Evolutionary conservation across 192 early-diverging fungal genomes (phyloP), one percentile per base, ranked within the genome.

Genomic region (Gamsiella multidivaricata): DNA sequence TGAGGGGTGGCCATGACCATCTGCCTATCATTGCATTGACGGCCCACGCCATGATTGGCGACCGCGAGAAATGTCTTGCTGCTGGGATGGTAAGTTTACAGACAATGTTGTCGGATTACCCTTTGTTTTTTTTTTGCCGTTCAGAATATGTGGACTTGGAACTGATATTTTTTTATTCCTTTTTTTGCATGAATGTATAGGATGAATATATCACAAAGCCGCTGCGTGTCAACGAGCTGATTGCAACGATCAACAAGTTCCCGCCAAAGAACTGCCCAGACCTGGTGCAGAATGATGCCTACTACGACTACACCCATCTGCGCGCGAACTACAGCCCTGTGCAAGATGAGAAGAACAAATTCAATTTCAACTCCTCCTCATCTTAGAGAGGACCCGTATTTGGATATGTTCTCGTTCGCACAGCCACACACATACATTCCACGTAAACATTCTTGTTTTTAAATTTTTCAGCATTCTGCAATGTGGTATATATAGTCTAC

Each of bases 41-140:
- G 3, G 94, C 94, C 0, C 92, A 94, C 63, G 94, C 94, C 17
- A 94, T 95, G 92, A 89, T 92, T 65, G 93, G 93, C 17, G 94
- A 96, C 78, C 86, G 93, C 56, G 93, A 96, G 65, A 91, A 91
- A 72, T 95, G 94, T 75, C 80, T 96, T 58, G 81, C 86, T 17
- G 83, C 92, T 23, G 94, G 93, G 15, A 95, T 96, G 94, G 94
- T 81, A 83, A 72, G 80, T 69, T 49, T 28, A n/a, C n/a, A n/a
- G n/a, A 36, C 31, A 37, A 20, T 12, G 18, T 41, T 41, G 39
- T 41, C 39, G 39, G 39, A 3, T 42, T 42, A 0, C 18, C 18
- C 12, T 2, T 3, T 3, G 11, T 42, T 18, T 42, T 42, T 42
- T 18, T 3, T 42, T 15, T 15, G 41, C 41, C 18, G 41, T 15